These are phyloP conservation scores for Dioscorea cayenensis DNA, from an alignment of 116 monocot genomes.

Conservation along the genomic window DNA sequence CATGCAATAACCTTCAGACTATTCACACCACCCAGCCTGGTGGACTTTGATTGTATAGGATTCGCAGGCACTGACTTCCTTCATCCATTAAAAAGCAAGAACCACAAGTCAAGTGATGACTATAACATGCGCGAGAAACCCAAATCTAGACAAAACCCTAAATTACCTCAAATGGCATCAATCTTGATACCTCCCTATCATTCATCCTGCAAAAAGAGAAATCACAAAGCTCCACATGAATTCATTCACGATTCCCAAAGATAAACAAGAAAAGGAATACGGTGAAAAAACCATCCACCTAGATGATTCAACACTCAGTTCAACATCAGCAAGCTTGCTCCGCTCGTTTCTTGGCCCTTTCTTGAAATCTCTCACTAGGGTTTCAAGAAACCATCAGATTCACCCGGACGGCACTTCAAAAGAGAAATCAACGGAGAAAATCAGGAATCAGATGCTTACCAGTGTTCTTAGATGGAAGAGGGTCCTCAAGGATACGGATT, in stretches of 20 bases:
- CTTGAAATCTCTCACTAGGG: conserved; percentile 1
- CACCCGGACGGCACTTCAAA: neutral
- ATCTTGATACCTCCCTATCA: neutral
- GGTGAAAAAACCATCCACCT: neutral
- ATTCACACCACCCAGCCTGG: neutral
- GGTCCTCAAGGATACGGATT: neutral
- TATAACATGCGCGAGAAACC: neutral
- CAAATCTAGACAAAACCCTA: neutral
- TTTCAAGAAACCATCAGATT: neutral
- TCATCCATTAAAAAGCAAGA: neutral
- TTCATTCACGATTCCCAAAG: neutral
- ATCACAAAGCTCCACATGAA: neutral
- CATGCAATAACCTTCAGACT: neutral
- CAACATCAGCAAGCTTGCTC: neutral
- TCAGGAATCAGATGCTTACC: neutral
- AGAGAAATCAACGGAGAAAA: neutral
- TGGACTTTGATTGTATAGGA: neutral
- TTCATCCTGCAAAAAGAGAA: neutral
- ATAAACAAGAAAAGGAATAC: neutral
- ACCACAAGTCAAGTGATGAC: neutral
- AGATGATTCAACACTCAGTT: neutral
- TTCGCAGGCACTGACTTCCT: neutral
- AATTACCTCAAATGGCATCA: neutral
- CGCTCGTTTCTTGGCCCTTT: neutral
- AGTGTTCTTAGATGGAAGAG: neutral